phyloP scores from a whole-genome alignment of 805 yeast genomes.

The Lachancea waltii region DNA sequence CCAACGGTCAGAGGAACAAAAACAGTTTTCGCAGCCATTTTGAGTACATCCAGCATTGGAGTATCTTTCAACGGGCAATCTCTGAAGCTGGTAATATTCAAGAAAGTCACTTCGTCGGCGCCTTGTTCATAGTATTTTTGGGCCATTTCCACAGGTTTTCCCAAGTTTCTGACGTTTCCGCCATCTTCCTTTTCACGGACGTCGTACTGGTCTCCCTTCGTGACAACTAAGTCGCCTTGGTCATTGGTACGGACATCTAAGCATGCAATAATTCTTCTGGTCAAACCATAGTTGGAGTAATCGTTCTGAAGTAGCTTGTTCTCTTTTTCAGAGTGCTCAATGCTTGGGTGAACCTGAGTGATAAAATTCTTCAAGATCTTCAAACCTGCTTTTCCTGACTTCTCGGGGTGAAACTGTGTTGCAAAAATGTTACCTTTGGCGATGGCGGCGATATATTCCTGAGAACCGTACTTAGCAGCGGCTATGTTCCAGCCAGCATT shows the following conservation, averaged over 20 bases:
- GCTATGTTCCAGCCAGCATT: conserved; percentile 66
- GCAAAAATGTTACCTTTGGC: conserved; percentile 77
- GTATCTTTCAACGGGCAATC: conserved; percentile 88
- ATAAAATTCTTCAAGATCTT: conserved; percentile 69
- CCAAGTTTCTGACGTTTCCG: conserved; percentile 77
- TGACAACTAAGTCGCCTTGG: conserved; percentile 90
- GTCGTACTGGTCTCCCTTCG: conserved; percentile 98
- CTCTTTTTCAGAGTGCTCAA: conserved; percentile 21
- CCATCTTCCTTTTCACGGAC: conserved; percentile 72
- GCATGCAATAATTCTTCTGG: conserved; percentile 92
- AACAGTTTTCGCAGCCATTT: conserved; percentile 75
- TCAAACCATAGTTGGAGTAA: conserved; percentile 54
- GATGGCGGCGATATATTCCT: conserved; percentile 78
- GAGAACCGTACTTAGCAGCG: conserved; percentile 65
- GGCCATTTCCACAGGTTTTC: conserved; percentile 94
- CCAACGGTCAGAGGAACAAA: conserved; percentile 98
- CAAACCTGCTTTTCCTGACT: conserved; percentile 88
- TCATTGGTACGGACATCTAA: conserved; percentile 95
- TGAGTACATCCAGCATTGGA: conserved; percentile 91
- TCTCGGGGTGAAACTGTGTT: conserved; percentile 99
- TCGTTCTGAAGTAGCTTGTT: conserved; percentile 28
- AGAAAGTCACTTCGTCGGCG: conserved; percentile 93
- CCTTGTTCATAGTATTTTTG: conserved; percentile 87
- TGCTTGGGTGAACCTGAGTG: conserved; percentile 29
- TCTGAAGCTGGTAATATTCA: conserved; percentile 92